Conservation (phyloP, 2,329 filamentous ascomycete species). For the Paecilomyces sp. region DNA sequence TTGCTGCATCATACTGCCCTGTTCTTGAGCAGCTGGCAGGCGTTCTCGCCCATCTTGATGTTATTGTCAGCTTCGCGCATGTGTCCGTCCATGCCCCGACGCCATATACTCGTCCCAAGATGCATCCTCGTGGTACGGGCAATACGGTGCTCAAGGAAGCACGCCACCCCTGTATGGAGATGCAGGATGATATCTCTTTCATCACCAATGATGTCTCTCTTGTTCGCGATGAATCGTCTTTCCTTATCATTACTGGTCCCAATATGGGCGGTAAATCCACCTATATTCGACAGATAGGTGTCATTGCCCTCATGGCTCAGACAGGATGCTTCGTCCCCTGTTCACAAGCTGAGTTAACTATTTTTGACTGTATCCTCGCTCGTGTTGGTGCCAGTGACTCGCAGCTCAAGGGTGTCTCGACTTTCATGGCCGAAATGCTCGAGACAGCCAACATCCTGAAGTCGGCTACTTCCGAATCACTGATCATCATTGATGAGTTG, state of each 20-base stretch:
- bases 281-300: conserved; percentile 94
- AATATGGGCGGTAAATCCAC: conserved; percentile 99
- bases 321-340: conserved; percentile 95
- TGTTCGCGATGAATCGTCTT: conserved; percentile 69
- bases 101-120: conserved; percentile 82
- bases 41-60: conserved; percentile 86
- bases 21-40: conserved; percentile 84
- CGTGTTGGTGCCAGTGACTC: conserved; percentile 93
- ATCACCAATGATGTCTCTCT: conserved; percentile 95
- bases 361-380: conserved; percentile 95
- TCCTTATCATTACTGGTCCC: conserved; percentile 92
- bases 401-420: conserved; percentile 94
- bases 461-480: conserved; percentile 84
- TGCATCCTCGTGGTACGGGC: conserved; percentile 80
- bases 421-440: conserved; percentile 99
- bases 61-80: conserved; percentile 90
- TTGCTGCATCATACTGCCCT: conserved; percentile 90
- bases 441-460: conserved; percentile 98
- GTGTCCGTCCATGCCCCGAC: conserved; percentile 87
- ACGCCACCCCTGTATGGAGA: conserved; percentile 94
- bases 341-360: conserved; percentile 78
- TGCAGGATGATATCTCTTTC: conserved; percentile 97
- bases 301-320: conserved; percentile 95
- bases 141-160: conserved; percentile 88
- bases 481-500: conserved; percentile 98